Percentiles rank a stretch among this genome's conserved stretches.
Conservation (phyloP, 495 filamentous ascomycete genomes). For the Diplogelasinospora grovesii region DNA sequence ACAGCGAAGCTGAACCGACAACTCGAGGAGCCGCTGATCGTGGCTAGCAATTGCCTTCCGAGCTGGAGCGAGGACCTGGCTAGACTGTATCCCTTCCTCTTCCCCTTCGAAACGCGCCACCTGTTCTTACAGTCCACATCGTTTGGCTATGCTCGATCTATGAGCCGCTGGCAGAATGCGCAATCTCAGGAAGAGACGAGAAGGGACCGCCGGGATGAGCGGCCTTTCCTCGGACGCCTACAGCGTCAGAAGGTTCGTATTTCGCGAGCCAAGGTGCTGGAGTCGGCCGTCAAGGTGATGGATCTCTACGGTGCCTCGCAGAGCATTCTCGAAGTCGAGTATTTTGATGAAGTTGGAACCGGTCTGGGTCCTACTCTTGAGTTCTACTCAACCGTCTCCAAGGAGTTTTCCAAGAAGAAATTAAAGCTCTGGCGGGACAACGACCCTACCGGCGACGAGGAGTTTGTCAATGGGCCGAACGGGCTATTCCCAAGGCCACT, state of each 20-base stretch:
- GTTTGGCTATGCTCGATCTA: slow-evolving; percentile 95
- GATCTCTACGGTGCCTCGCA: slow-evolving; percentile 94
- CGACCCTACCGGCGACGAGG: slow-evolving; percentile 65
- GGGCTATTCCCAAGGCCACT: slow-evolving; percentile 93
- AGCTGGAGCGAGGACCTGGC: slow-evolving; percentile 98
- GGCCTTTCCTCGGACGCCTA: slow-evolving; percentile 85
- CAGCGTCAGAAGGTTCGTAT: slow-evolving; percentile 98
- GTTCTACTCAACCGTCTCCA: slow-evolving; percentile 97
- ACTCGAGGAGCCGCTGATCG: slow-evolving; percentile 95
- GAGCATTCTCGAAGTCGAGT: slow-evolving; percentile 94
- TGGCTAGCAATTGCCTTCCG: slow-evolving; percentile 93
- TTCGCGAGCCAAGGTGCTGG: slow-evolving; percentile 82
- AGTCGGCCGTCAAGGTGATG: slow-evolving; percentile 99
- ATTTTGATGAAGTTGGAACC: slow-evolving; percentile 97
- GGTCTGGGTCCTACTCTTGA: slow-evolving; percentile 94
- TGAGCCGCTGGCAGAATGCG: slow-evolving; percentile 94
- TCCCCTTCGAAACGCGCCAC: slow-evolving; percentile 97
- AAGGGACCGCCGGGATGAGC: slow-evolving; percentile 78
- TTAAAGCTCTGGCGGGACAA: slow-evolving; percentile 93
- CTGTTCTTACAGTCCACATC: slow-evolving; percentile 96
- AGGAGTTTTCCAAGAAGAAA: slow-evolving; percentile 95
- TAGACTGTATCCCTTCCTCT: slow-evolving; percentile 93
- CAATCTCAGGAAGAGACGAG: slow-evolving; percentile 72
- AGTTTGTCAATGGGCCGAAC: slow-evolving; percentile 79
- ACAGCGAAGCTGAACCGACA: slow-evolving; percentile 98